Conservation (phyloP, 176 grass and related monocot species). For the Carex pumila region DNA sequence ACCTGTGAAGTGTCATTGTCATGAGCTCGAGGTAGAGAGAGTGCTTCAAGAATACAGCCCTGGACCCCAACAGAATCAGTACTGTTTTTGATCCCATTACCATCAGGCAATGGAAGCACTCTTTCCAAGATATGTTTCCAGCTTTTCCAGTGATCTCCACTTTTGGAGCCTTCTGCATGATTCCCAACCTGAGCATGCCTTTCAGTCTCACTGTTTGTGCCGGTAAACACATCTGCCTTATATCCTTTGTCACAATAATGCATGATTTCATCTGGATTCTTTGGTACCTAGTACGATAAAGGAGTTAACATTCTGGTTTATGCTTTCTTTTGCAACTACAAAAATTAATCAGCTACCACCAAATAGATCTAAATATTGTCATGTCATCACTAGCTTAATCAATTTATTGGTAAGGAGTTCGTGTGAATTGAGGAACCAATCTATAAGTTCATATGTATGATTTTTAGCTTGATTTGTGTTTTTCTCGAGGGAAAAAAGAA, state of each 20-base stretch:
- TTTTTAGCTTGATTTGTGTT: neutral
- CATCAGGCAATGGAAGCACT: conserved; percentile 42
- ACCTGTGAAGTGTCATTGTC: neutral
- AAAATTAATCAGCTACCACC: neutral
- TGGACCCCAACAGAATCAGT: conserved; percentile 34
- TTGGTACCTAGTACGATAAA: neutral
- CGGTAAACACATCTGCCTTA: neutral
- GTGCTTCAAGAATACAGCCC: conserved; percentile 46
- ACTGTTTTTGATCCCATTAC: neutral
- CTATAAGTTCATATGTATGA: neutral
- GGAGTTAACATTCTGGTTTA: neutral
- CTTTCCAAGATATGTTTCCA: conserved; percentile 50
- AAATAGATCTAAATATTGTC: neutral
- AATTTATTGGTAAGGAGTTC: neutral
- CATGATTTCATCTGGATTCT: neutral
- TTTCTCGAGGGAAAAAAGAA: neutral
- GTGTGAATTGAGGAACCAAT: neutral
- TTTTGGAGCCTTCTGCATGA: neutral
- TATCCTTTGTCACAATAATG: neutral
- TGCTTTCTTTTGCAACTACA: neutral
- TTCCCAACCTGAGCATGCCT: conserved; percentile 7
- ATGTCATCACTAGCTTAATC: neutral
- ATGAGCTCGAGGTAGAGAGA: conserved; percentile 18
- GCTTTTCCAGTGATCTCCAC: conserved; percentile 32
- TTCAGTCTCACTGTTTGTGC: neutral